Evolutionary conservation across 108 stramenopile genomes (phyloP).

Genomic region (Thalassiosira profunda): DNA sequence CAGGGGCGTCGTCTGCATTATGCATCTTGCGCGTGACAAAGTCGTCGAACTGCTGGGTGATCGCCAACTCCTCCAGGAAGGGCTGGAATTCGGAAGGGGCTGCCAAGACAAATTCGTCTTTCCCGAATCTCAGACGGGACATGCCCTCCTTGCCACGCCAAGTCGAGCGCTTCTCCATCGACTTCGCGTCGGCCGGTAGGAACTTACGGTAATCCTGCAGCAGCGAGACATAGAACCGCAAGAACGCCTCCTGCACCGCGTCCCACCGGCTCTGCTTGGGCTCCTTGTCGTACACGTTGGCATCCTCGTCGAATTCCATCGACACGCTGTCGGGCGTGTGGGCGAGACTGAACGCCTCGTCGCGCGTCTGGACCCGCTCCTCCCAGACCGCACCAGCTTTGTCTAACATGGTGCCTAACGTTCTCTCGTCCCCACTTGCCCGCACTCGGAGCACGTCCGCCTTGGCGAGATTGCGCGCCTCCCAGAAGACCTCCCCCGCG

Average conservation of each 20-base stretch:
- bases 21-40: slow-evolving; percentile 86
- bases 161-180: slow-evolving; percentile 11
- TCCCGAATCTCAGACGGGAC: slow-evolving; percentile 48
- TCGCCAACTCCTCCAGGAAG: slow-evolving; percentile 62
- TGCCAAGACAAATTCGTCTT: slow-evolving; percentile 57
- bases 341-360: slow-evolving; percentile 84
- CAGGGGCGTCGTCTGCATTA: slow-evolving; percentile 69
- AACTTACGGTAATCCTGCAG: slow-evolving; percentile 81
- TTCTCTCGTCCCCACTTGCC: slow-evolving; percentile 12
- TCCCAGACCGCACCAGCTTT: slow-evolving; percentile 59
- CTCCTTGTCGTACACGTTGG: slow-evolving; percentile 22
- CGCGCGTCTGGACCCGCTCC: slow-evolving; percentile 57
- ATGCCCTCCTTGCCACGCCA: slow-evolving; percentile 44
- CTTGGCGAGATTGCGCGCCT: slow-evolving; percentile 58
- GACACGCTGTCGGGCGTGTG: slow-evolving; percentile 57
- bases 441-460: slow-evolving; percentile 32
- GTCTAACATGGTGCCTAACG: slow-evolving; percentile 6
- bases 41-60: slow-evolving; percentile 88
- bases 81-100: slow-evolving; percentile 57
- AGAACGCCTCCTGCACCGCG: slow-evolving; percentile 84
- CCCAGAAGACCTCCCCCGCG: slow-evolving; percentile 82
- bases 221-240: slow-evolving; percentile 80
- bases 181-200: slow-evolving; percentile 21
- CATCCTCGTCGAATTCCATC: slow-evolving; percentile 35
- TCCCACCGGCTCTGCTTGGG: slow-evolving; percentile 76